Evolutionary conservation across 192 early-diverging fungal species (phyloP), one percentile per base, ranked within the genome.

Genomic region (Dissophora globulifera): DNA sequence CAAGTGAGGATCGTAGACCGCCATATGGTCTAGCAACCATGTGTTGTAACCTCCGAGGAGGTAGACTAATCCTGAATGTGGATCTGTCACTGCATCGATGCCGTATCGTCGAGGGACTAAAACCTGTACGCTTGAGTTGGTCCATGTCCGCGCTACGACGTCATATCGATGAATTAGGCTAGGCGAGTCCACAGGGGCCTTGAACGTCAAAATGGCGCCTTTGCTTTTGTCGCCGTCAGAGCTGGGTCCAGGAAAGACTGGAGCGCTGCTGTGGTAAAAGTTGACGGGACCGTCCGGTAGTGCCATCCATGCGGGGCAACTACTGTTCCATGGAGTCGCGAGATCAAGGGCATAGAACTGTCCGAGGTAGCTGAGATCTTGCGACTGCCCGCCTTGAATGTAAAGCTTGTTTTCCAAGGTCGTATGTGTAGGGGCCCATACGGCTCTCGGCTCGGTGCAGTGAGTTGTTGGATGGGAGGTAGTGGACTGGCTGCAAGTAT

Each of bases 61-160:
- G 22, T 50, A 50, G 10, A 50, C 49, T 7, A 50, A 22, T 27
- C 49, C 49, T 12, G 49, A 50, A 50, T 26, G 13, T 50, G 49
- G 49, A 50, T 50, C 23, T 15, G 26, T 50, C 49, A 50, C 49
- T 6, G 49, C 49, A 13, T 50, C 49, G 27, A 50, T 50, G 10
- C 49, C 49, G 16, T 50, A 50, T 6, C 49, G 49, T 26, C 49
- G 49, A 50, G 49, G 49, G 23, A 50, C 49, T 15, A 50, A 27
- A 2, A 50, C 49, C 22, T 50, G 13, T 20, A 50, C 25, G 26
- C 10, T 50, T 3, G 49, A 50, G 23, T 10, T 20, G 9, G 49
- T 25, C 49, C 49, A 50, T 10, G 10, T 10, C 5, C 10, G 6
- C 10, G 22, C 27, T 7, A 15, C 20, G 27, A 50, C 6, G 6